These are phyloP conservation scores for Helotiales sp. DNA, from an alignment of 2,329 filamentous ascomycete genomes.

Conservation along the genomic window DNA sequence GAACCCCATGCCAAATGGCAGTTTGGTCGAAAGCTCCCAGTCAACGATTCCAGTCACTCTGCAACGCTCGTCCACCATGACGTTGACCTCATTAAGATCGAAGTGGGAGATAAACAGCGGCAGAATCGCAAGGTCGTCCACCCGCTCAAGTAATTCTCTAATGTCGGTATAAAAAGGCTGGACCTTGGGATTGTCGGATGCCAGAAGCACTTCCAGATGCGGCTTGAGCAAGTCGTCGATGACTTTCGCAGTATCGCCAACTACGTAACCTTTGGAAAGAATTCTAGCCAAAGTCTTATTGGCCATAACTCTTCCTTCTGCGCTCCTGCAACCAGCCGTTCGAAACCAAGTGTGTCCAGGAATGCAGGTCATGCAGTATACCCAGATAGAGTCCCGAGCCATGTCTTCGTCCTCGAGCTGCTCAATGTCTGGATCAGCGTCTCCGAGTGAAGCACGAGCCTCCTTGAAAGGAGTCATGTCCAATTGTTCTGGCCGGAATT, in stretches of 20 bases:
- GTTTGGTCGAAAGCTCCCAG: conserved; percentile 11
- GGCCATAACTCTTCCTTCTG: not conserved
- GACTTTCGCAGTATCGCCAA: not conserved
- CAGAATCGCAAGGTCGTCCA: not conserved
- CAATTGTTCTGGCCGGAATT: conserved; percentile 25
- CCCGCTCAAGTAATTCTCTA: not conserved
- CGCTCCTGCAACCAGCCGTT: not conserved
- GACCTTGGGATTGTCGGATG: not conserved
- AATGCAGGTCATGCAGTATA: conserved; percentile 27
- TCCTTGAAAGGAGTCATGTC: conserved; percentile 20
- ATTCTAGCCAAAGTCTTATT: conserved; percentile 5
- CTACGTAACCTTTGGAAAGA: not conserved
- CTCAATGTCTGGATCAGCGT: conserved; percentile 23
- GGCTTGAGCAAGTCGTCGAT: not conserved
- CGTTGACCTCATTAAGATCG: conserved; percentile 1
- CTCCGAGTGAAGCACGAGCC: conserved; percentile 22
- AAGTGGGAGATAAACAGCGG: conserved; percentile 1
- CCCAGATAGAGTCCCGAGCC: conserved; percentile 17
- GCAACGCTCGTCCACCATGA: not conserved
- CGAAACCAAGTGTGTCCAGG: conserved; percentile 21
- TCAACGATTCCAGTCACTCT: conserved; percentile 7
- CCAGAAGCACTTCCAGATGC: not conserved
- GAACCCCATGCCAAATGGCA: conserved; percentile 10
- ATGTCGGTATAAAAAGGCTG: not conserved
- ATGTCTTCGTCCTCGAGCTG: conserved; percentile 20